Conservation (phyloP, 2,329 filamentous ascomycete genomes). For the Pseudomassariella vexata region DNA sequence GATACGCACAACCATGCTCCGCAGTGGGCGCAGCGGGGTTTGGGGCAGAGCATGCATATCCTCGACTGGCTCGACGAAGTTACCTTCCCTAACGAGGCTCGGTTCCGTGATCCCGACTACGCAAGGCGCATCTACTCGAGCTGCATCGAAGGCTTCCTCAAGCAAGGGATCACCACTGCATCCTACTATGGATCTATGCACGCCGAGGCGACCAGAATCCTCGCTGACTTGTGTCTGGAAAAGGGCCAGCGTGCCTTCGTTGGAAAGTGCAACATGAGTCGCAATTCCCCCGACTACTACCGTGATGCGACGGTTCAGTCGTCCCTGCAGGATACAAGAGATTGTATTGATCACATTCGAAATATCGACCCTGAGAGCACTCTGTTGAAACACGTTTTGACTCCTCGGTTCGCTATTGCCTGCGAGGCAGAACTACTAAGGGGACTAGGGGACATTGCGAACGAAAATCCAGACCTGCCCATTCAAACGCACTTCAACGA, state of each 20-base stretch:
- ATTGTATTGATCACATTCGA: conserved; percentile 42
- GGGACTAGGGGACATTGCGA: conserved; percentile 49
- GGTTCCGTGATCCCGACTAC: conserved; percentile 48
- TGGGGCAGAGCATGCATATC: conserved; percentile 40
- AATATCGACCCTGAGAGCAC: conserved; percentile 34
- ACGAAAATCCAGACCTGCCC: conserved; percentile 39
- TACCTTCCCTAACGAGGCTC: conserved; percentile 60
- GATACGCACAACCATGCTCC: conserved; percentile 67
- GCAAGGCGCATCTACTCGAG: conserved; percentile 44
- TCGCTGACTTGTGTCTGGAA: conserved; percentile 46
- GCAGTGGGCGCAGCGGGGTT: conserved; percentile 42
- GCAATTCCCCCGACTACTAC: conserved; percentile 50
- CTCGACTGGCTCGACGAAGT: conserved; percentile 52
- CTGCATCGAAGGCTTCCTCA: conserved; percentile 52
- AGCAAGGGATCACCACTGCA: conserved; percentile 57
- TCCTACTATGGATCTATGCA: conserved; percentile 56
- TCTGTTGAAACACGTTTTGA: conserved; percentile 46
- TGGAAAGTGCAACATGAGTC: conserved; percentile 58
- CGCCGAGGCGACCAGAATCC: conserved; percentile 47
- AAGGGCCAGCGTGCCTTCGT: conserved; percentile 55
- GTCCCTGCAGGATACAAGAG: conserved; percentile 42
- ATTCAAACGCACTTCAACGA: conserved; percentile 67
- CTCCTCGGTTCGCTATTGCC: conserved; percentile 56
- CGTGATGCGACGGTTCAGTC: conserved; percentile 38
- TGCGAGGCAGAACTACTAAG: conserved; percentile 48